These are phyloP conservation scores for Solanum raphanifolium DNA, from an alignment of 257 asterid genomes.

Conservation along the genomic window DNA sequence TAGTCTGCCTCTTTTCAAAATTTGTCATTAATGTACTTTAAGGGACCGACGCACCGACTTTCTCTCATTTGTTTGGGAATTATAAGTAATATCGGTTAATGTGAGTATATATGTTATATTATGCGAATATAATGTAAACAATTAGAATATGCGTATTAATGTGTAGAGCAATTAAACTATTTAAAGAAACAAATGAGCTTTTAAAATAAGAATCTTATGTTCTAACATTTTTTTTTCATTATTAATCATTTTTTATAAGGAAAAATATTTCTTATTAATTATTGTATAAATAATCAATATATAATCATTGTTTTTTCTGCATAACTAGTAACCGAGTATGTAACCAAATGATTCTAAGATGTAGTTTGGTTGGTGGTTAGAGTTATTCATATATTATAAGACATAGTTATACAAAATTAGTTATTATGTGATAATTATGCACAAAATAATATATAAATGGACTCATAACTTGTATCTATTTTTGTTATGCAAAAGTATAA, in stretches of 20 bases:
- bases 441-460: background rate
- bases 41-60: background rate
- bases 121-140: background rate
- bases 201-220: background rate
- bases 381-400: background rate
- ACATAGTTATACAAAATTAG: too few species aligned
- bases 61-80: background rate
- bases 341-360: background rate
- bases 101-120: background rate
- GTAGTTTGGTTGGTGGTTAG: background rate
- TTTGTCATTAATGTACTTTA: background rate
- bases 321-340: background rate
- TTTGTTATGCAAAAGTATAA: background rate
- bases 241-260: background rate
- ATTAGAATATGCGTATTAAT: background rate
- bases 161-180: background rate
- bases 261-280: background rate
- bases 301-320: background rate
- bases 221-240: background rate
- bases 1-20: background rate
- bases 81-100: background rate
- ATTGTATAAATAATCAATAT: background rate
- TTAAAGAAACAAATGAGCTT: background rate
- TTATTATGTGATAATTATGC: too few species aligned
- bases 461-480: background rate